Evolutionary conservation across 768 basidiomycete genomes (phyloP).

Genomic region (Collybia sordida): DNA sequence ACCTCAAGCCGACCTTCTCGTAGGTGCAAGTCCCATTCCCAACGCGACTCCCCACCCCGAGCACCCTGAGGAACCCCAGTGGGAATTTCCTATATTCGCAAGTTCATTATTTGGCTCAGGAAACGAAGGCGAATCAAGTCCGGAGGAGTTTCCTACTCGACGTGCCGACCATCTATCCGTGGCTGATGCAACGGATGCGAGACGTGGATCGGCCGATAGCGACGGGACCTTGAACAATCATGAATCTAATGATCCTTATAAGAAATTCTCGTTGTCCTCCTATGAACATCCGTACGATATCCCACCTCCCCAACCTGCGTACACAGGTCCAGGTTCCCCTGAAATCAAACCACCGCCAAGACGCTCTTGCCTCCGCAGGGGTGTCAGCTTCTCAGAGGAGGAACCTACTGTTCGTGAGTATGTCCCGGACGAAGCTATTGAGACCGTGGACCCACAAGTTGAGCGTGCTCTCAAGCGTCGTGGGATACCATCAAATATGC

Average conservation of each 20-base stretch:
- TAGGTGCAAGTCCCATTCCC: conserved; percentile 2
- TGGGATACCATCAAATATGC: conserved; percentile 49
- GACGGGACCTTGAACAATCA: conserved; percentile 32
- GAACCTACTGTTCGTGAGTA: conserved; percentile 20
- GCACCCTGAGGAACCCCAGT: conserved; percentile 17
- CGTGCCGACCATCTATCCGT: conserved; percentile 14
- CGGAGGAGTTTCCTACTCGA: conserved; percentile 26
- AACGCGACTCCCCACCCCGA: conserved; percentile 13
- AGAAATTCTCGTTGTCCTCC: conserved; percentile 50
- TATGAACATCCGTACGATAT: conserved; percentile 66
- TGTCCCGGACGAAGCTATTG: conserved; percentile 17
- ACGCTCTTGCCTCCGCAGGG: conserved; percentile 25
- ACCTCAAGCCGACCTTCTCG: neutral
- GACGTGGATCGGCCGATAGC: conserved; percentile 34
- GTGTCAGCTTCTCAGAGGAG: conserved; percentile 41
- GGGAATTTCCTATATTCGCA: conserved; percentile 27
- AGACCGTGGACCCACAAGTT: conserved; percentile 22
- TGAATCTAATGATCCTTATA: conserved; percentile 23
- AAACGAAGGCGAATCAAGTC: conserved; percentile 10
- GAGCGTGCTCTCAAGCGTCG: conserved; percentile 38
- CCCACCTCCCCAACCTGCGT: conserved; percentile 45
- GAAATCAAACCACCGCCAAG: conserved; percentile 16
- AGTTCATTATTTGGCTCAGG: neutral
- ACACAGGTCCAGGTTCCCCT: conserved; percentile 24
- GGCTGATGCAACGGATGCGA: conserved; percentile 11